phyloP scores from a whole-genome alignment of 805 yeast species.

The Wickerhamiella kurtzmanii region DNA sequence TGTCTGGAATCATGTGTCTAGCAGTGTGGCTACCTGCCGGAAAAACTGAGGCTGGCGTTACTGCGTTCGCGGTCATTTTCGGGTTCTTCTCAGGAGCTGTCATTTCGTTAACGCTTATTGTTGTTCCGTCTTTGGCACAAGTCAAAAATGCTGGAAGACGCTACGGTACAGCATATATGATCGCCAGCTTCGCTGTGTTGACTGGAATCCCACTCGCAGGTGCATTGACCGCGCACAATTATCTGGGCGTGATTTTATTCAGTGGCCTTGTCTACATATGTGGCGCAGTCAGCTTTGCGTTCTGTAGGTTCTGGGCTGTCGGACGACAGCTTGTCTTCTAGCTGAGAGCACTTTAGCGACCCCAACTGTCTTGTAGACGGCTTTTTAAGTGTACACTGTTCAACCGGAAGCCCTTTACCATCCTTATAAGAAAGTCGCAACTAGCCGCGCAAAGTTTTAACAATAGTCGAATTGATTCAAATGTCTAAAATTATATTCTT shows the following conservation, averaged over 20 bases:
- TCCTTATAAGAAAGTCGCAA: no score
- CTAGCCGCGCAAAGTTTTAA: no score
- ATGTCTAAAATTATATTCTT: no score
- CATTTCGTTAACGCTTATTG: constrained; percentile 50
- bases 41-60: constrained; percentile 31
- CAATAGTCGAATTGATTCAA: no score
- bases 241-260: constrained; percentile 23
- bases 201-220: constrained; percentile 30
- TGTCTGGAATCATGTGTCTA: constrained; percentile 31
- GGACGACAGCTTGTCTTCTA: constrained; percentile 15
- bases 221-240: constrained; percentile 17
- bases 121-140: constrained; percentile 47
- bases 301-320: constrained; percentile 19
- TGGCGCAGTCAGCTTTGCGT: constrained; percentile 16
- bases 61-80: constrained; percentile 35
- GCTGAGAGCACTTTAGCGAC: no score
- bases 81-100: constrained; percentile 23
- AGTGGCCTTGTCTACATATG: constrained; percentile 20
- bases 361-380: no score
- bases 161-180: constrained; percentile 50
- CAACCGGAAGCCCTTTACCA: no score
- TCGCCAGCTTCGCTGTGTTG: constrained; percentile 25
- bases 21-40: constrained; percentile 52
- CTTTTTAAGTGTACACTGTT: no score
- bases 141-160: constrained; percentile 52